Conservation (phyloP, 2,329 filamentous ascomycete species). For the Chaetomiaceae sp. region DNA sequence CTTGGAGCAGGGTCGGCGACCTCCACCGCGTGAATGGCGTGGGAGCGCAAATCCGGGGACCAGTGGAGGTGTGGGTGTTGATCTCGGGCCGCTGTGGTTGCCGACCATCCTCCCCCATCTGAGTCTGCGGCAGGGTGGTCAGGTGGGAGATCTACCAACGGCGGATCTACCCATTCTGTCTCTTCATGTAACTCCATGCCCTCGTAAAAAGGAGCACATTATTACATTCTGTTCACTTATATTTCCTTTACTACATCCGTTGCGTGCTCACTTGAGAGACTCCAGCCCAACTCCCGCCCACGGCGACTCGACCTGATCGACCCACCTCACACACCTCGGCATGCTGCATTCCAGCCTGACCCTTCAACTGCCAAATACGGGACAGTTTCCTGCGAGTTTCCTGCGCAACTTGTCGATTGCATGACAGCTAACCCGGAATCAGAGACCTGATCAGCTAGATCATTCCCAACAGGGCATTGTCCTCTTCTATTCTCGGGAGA, state of each 20-base stretch:
- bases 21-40: neutral
- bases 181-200: no score
- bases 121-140: neutral
- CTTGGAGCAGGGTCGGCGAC: neutral
- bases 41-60: conserved; percentile 9
- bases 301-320: neutral
- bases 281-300: no score
- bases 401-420: conserved; percentile 8
- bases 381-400: conserved; percentile 2
- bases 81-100: conserved; percentile 11
- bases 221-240: no score
- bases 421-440: conserved; percentile 9
- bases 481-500: neutral
- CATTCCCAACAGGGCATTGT: neutral
- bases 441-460: neutral
- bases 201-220: no score
- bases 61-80: conserved; percentile 13
- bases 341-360: conserved; percentile 5
- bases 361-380: conserved; percentile 2
- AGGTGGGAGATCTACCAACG: neutral
- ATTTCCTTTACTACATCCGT: no score
- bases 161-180: no score
- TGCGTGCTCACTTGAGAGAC: no score
- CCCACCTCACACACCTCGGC: neutral
- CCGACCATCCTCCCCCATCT: neutral